Base-by-base conservation (phyloP, 305 asterid species). In the Stenogyne calaminthoides region DNA sequence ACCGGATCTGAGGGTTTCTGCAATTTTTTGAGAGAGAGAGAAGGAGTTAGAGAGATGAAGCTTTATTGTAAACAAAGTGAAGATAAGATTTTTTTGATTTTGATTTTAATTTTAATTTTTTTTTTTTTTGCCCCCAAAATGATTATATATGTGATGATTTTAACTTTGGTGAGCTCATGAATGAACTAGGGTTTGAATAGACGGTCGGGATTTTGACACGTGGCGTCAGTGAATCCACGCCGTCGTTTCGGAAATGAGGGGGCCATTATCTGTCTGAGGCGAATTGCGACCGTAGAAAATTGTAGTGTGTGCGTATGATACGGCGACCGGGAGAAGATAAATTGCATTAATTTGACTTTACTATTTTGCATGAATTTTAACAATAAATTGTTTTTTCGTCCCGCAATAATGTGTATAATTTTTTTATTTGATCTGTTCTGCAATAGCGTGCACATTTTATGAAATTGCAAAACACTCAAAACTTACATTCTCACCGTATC, bases 21-120 rank as follows among this genome's bases (percentile, higher is more conserved):
- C 46, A 77, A 37, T 52, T 67, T 39, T 62, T 62, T 40, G 20
- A 5, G 65, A 59, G 39, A 46, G 76, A 68, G 49, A 58, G 42
- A 80, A 52, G 64, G 34, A 9, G 58, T 25, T 72, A 49, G 76
- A 59, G 59, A 20, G 71, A 72, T 25, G 77, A 69, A 76, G 81
- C 75, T 34, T 54, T 70, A 78, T 79, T 83, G 87, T 74, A 67
- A 82, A 78, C 88, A 84, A 80, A 80, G 84, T 86, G 73, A 70
- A 71, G 80, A 77, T 71, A 71, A 71, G 76, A 67, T 84, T 81
- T 27, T 77, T 39, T 27, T 77, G 25, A 22, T 22, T 22, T 22
- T 22, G 2, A 1, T 22, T 22, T 1, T 22, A 1, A 22, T 22
- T 22, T 39, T 37, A n/a, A n/a, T n/a, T n/a, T n/a, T n/a, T n/a